Conservation (phyloP, 1,284 basidiomycete genomes). For the Bjerkandera adusta region DNA sequence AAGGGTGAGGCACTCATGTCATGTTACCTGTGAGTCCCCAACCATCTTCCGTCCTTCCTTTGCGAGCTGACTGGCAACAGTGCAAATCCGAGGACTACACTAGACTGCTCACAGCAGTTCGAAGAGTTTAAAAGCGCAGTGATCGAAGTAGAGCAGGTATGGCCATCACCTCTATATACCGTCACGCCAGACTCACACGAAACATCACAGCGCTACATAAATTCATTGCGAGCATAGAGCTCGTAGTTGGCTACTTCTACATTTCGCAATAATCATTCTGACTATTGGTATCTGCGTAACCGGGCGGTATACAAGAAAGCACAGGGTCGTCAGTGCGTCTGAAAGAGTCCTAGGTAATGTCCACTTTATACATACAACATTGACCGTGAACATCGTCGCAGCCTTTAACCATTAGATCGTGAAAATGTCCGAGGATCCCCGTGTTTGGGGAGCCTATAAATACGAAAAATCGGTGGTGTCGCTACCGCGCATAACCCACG, state of each 20-base stretch:
- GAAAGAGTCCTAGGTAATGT: too few species aligned
- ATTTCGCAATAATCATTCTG: neutral
- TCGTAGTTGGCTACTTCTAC: too few species aligned
- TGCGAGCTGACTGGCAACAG: constrained; percentile 34
- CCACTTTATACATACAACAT: neutral
- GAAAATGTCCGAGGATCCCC: constrained; percentile 3
- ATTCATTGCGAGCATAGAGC: constrained; percentile 45
- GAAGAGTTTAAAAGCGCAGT: constrained; percentile 72
- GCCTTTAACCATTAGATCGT: too few species aligned
- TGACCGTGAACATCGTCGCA: neutral
- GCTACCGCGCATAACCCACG: neutral
- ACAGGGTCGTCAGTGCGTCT: neutral
- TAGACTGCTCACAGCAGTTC: constrained; percentile 81
- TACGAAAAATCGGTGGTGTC: neutral
- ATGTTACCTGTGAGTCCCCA: constrained; percentile 66
- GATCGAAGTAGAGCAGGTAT: constrained; percentile 60
- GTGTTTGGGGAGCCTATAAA: too few species aligned
- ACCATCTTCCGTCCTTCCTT: neutral
- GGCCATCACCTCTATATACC: constrained; percentile 16
- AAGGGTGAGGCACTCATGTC: constrained; percentile 58
- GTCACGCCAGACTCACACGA: constrained; percentile 13
- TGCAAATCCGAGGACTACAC: constrained; percentile 51
- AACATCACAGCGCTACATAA: constrained; percentile 48
- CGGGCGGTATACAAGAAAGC: constrained; percentile 1
- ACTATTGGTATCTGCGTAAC: neutral